Evolutionary conservation across 2,329 filamentous ascomycete genomes (phyloP), one percentile per base, ranked within the genome.

Genomic region (Trichoderma asperellum): DNA sequence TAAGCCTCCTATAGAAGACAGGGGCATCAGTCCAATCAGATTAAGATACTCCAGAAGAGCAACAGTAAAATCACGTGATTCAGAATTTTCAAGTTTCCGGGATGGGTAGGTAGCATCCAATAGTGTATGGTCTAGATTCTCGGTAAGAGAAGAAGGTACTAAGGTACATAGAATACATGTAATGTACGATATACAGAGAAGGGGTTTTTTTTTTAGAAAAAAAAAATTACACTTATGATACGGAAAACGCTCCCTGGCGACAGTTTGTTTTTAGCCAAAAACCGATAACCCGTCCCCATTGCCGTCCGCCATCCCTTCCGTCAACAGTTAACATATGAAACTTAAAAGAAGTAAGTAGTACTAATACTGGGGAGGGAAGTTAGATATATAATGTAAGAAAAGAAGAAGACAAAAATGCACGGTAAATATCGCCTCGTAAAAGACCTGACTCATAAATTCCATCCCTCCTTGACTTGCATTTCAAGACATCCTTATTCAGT

Each of bases 401-500:
- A 43, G 32, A 57, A 66, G 40, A 68, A 24, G 62, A 71, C 12
- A 34, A 32, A 49, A 37, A 53, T 21, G 16, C 40, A 52, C 52
- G 16, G 6, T 21, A 67, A 18, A 27, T 68, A 61, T 71, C 68
- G 62, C 71, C 70, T 71, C 73, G 72, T 73, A 59, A 73, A 53
- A 70, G 66, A 74, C 72, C 73, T 73, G 71, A 71, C 67, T 76
- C 75, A 71, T 74, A 72, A 75, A 65, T 47, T 70, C 65, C 65
- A 71, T 61, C 66, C 63, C 62, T 70, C 37, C 21, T 64, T 55
- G 6, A 29, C 35, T n/a, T 55, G 21, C 49, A 6, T 55, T 21
- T n/a, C 24, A 65, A 16, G 18, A 10, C 4, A 58, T 32, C 65
- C 56, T 55, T 73, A 80, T 75, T 88, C 86, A 49, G 82, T 76